These are phyloP conservation scores for Carnegiea gigantea DNA, from an alignment of 179 eudicot genomes.

Conservation along the genomic window DNA sequence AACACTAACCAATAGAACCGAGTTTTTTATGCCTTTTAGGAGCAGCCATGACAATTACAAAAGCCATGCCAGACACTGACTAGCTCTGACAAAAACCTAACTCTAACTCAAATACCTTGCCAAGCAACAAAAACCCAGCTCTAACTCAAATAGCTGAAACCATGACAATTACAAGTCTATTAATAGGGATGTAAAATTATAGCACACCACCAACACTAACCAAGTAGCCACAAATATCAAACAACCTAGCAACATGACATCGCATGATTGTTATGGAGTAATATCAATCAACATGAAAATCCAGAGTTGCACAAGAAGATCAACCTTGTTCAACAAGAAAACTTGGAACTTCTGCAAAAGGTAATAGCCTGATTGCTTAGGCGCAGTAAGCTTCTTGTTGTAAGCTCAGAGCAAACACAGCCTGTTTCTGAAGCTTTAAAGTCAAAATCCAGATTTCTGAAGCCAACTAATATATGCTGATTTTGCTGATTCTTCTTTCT, in stretches of 20 bases:
- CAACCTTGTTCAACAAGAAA: conserved; percentile 27
- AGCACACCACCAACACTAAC: no score
- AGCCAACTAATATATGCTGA: conserved; percentile 1
- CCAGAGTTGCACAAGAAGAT: conserved; percentile 31
- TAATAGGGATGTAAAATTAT: no score
- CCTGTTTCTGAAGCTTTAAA: not conserved
- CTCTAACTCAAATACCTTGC: no score
- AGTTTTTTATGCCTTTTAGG: no score
- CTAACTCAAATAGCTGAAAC: no score
- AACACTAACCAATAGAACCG: no score
- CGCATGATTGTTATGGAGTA: conserved; percentile 16
- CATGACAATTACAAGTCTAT: no score
- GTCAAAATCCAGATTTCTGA: conserved; percentile 21
- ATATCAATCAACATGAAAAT: conserved; percentile 34
- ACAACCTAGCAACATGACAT: not conserved
- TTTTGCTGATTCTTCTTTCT: not conserved
- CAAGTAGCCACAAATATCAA: no score
- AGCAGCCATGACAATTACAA: no score
- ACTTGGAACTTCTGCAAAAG: conserved; percentile 39
- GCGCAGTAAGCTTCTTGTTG: not conserved
- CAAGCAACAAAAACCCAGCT: no score
- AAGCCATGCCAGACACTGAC: no score
- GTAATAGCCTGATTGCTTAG: conserved; percentile 6
- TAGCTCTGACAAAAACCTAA: no score
- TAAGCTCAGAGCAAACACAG: not conserved